These are phyloP conservation scores for Kodamaea sagamina DNA, from an alignment of 805 yeast species.

Conservation along the genomic window DNA sequence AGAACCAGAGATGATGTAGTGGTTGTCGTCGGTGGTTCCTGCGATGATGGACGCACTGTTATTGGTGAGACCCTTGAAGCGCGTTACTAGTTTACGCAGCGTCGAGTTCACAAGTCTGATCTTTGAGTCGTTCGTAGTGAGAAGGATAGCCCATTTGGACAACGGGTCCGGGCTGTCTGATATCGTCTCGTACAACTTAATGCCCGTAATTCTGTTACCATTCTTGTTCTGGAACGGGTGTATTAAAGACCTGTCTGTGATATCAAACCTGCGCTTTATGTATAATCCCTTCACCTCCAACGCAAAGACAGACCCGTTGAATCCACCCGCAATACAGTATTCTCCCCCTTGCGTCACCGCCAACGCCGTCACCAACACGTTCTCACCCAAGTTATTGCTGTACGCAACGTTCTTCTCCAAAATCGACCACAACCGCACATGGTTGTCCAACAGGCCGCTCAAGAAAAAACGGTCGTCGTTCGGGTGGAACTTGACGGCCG, in stretches of 20 bases:
- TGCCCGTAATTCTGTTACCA: slow-evolving; percentile 69
- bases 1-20: slow-evolving; percentile 71
- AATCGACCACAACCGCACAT: slow-evolving; percentile 80
- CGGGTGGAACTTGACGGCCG: slow-evolving; percentile 79
- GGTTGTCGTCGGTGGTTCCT: slow-evolving; percentile 54
- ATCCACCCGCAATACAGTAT: slow-evolving; percentile 70
- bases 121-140: slow-evolving; percentile 82
- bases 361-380: slow-evolving; percentile 72
- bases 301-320: slow-evolving; percentile 65
- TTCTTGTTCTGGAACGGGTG: slow-evolving; percentile 27
- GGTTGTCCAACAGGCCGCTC: slow-evolving; percentile 78
- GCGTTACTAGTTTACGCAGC: slow-evolving; percentile 57
- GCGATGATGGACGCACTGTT: slow-evolving; percentile 74
- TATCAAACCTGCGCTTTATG: slow-evolving; percentile 32
- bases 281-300: slow-evolving; percentile 67
- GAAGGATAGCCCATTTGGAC: slow-evolving; percentile 41
- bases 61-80: slow-evolving; percentile 74
- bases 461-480: slow-evolving; percentile 83
- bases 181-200: slow-evolving; percentile 48
- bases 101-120: slow-evolving; percentile 63
- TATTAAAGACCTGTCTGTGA: slow-evolving; percentile 28
- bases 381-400: slow-evolving; percentile 51
- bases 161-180: slow-evolving; percentile 15
- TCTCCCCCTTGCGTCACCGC: slow-evolving; percentile 69
- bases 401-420: slow-evolving; percentile 67